Base-by-base conservation (phyloP, 2,329 filamentous ascomycete genomes). In the Clarireedia paspali region DNA sequence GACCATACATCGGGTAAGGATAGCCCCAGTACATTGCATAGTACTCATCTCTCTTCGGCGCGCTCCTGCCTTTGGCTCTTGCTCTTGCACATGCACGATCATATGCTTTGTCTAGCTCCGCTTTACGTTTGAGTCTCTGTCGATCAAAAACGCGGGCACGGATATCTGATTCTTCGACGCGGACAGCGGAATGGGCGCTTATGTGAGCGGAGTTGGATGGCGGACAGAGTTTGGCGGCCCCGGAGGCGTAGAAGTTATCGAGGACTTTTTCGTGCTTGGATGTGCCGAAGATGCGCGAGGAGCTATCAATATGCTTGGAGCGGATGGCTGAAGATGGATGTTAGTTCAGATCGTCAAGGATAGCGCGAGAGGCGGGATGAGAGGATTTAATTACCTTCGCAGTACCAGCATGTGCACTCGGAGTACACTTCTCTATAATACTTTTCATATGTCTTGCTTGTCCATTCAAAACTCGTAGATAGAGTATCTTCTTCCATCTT, bases 391-490 rank as follows among this genome's bases (percentile, higher is more conserved):
- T 40, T 56, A 72, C 73, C 78, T 70, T 94, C 89, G 70, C 89
- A 95, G 69, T 91, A 90, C 87, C 88, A 91, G 70, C 88, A 91
- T 0, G 83, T 88, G 64, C 88, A 92, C 68, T 88, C 85, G 1
- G 80, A 85, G 68, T 91, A 95, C 4, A 88, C 78, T 50, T 85
- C 79, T 15, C 74, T 71, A 62, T 80, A 91, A 14, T 73, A 70
- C 27, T 81, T 80, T 62, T 88, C 81, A 67, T 92, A 95, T 1
- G 70, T 72, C 62, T 84, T 85, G 65, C 78, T 82, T 0, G 89
- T 95, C 80, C 82, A 88, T 66, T 84, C 82, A 65, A 94, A 94
- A 5, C 77, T 75, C 1, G 75, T 73, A 46, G 80, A 80, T 6
- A 95, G 77, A 49, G 76, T 77, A 14, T 73, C 73, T 64, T 91